Base-by-base conservation (phyloP, 371 early-diverging fungal genomes). In the Mucor indicus region DNA sequence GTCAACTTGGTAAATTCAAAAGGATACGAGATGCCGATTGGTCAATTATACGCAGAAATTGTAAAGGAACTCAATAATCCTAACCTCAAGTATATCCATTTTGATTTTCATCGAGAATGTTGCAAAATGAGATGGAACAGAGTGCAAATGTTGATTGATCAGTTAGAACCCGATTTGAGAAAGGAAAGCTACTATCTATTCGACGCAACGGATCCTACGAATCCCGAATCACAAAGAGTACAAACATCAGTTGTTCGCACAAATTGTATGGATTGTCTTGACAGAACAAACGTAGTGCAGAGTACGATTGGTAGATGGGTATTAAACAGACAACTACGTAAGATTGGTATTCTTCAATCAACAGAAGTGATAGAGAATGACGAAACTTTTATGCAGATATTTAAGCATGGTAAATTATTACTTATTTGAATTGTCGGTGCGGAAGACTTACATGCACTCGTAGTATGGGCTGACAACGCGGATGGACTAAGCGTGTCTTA, bases 241-340 rank as follows among this genome's bases (percentile, higher is more conserved):
- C 98, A 99, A 55, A 69, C 64, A 5, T 92, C 92, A 0, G 86
- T 98, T 1, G 75, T 96, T 3, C 84, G 99, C 37, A 90, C 98
- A 3, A 99, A 99, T 64, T 99, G 99, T 64, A 97, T 99, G 87
- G 99, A 99, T 75, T 99, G 98, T 60, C 69, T 99, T 25, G 99
- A 99, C 67, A 83, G 99, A 55, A 99, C 99, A 24, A 99, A 99
- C 63, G 96, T 99, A 1, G 93, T 96, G 1, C 99, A 99, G 62
- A 89, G 86, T 23, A 85, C 91, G 12, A 55, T 97, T 12, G 92
- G 91, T 3, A 75, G 87, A 30, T 66, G 73, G 49, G 62, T 85
- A 0, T 63, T 93, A 25, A 80, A 75, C 27, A 60, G 65, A 23
- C 90, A 91, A 45, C 58, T 91, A 30, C 78, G 80, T 13, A 77